Base-by-base conservation (phyloP, 2,329 filamentous ascomycete genomes). In the Verruconis gallopava region DNA sequence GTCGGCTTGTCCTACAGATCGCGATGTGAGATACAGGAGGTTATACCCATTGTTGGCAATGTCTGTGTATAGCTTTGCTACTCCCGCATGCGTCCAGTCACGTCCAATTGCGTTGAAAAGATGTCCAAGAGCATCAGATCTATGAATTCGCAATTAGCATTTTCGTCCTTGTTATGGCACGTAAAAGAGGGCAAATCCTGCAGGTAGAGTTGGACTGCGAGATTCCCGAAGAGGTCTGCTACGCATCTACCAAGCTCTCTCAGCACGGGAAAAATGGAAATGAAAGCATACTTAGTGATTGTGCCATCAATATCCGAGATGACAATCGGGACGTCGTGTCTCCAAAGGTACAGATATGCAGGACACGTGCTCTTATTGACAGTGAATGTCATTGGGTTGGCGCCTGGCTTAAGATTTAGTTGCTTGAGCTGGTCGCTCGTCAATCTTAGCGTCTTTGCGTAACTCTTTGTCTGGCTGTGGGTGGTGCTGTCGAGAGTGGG, bases 251-350 rank as follows among this genome's bases (percentile, higher is more conserved):
- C n/a, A n/a, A n/a, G n/a, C n/a, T n/a, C n/a, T n/a, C n/a, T n/a
- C n/a, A n/a, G n/a, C n/a, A 22, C 13, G 5, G 2, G 9, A 21
- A 4, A 25, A 13, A 21, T 30, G 17, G 19, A 9, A 14, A 21
- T 13, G 2, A 11, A 19, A 6, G 48, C 63, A 53, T 52, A 72
- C 65, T 98, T 98, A 45, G 91, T 98, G 53, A 98, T 98, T 17
- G 91, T 98, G 40, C 91, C 91, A 61, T 98, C 91, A 54, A 98
- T 96, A 60, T 98, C 91, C 1, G 89, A 96, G 48, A 98, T 95
- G 37, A 98, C 88, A 43, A 98, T 89, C 0, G 91, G 93, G 0
- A 82, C 81, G 53, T 93, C 82, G 54, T 89, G 77, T 50, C 77
- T 80, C 93, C 91, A 98, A 46, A 93, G 74, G 58, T 86, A 98